These are phyloP conservation scores for Aspergillus saccharolyticus DNA, from an alignment of 495 filamentous ascomycete genomes.

Conservation along the genomic window DNA sequence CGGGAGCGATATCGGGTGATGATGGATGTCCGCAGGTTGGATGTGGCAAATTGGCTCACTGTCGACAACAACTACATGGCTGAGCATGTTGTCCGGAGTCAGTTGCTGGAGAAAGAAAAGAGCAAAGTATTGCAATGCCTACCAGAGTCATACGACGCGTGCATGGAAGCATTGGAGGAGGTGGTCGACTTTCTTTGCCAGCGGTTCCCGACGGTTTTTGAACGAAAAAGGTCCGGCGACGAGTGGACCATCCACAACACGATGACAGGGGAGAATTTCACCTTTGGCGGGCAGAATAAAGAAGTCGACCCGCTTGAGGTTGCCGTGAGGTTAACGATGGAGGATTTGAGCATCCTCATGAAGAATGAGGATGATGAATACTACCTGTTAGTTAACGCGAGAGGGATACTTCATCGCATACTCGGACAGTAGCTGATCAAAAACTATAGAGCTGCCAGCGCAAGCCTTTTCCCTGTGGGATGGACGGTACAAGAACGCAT, in stretches of 20 bases:
- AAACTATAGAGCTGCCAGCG: slow-evolving; percentile 44
- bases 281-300: slow-evolving; percentile 26
- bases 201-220: slow-evolving; percentile 45
- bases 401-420: neutral
- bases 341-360: slow-evolving; percentile 53
- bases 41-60: slow-evolving; percentile 49
- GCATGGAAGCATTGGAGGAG: slow-evolving; percentile 46
- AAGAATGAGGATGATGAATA: slow-evolving; percentile 45
- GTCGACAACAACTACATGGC: slow-evolving; percentile 49
- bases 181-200: slow-evolving; percentile 47
- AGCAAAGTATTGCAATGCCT: slow-evolving; percentile 44
- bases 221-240: slow-evolving; percentile 25
- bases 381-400: slow-evolving; percentile 38
- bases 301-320: slow-evolving; percentile 48
- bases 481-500: slow-evolving; percentile 54
- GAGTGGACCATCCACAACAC: slow-evolving; percentile 40
- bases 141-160: slow-evolving; percentile 46
- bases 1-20: slow-evolving; percentile 43
- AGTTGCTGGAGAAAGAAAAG: slow-evolving; percentile 38
- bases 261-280: slow-evolving; percentile 46
- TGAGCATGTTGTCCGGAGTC: slow-evolving; percentile 41
- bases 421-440: slow-evolving; percentile 4
- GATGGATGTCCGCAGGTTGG: slow-evolving; percentile 52
- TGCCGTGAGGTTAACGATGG: slow-evolving; percentile 53
- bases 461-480: slow-evolving; percentile 53